These are phyloP conservation scores for Castanospermum australe DNA, from an alignment of 306 rosid species.

Conservation along the genomic window DNA sequence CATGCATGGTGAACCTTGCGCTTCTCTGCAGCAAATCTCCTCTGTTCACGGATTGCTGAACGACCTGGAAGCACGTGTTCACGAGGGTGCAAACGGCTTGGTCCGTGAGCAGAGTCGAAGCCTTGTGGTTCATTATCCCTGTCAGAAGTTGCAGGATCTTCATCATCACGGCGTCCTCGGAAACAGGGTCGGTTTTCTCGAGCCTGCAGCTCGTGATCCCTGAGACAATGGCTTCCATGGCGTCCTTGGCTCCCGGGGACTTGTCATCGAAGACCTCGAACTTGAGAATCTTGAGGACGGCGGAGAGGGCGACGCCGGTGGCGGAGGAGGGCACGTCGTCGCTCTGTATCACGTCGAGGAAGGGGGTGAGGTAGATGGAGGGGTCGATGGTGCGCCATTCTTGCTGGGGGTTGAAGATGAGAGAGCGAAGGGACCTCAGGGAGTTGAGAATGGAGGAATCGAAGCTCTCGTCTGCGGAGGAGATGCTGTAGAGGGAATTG, in stretches of 20 bases:
- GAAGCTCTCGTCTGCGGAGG: constrained; percentile 38
- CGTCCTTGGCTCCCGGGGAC: constrained; percentile 64
- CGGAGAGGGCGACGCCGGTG: constrained; percentile 69
- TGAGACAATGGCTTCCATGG: constrained; percentile 44
- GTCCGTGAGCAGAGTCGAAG: constrained; percentile 59
- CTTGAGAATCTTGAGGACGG: constrained; percentile 73
- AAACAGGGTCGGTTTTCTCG: constrained; percentile 64
- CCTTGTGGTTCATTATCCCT: constrained; percentile 57
- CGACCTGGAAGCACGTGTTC: constrained; percentile 76
- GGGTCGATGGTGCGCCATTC: constrained; percentile 84
- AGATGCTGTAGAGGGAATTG: constrained; percentile 26
- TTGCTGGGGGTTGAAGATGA: constrained; percentile 74
- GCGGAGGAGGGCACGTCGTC: constrained; percentile 75
- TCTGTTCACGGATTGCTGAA: constrained; percentile 61
- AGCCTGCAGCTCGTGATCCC: constrained; percentile 71
- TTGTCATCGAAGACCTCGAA: constrained; percentile 63
- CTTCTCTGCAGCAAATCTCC: constrained; percentile 74
- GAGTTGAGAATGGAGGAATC: constrained; percentile 58
- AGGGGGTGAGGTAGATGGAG: constrained; percentile 63
- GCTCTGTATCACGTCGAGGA: constrained; percentile 73
- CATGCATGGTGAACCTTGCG: constrained; percentile 83
- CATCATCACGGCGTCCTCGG: constrained; percentile 88
- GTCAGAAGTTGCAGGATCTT: constrained; percentile 65
- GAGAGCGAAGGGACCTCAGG: constrained; percentile 72
- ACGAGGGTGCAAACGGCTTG: constrained; percentile 67